phyloP scores from a whole-genome alignment of 78 protist genomes.

The Polysphondylium violaceum region DNA sequence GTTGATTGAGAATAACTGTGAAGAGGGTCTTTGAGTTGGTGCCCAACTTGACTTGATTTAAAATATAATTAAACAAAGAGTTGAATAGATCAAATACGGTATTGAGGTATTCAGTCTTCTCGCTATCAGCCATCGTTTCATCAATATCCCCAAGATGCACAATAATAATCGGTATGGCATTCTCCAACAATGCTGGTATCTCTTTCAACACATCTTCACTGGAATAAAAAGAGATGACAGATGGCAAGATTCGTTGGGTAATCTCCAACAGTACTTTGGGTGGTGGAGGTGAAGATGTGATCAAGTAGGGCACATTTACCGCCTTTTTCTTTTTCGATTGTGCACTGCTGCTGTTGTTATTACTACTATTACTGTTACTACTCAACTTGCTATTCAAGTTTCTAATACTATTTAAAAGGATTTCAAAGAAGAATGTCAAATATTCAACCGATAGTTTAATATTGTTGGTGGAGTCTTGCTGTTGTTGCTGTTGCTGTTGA shows the following conservation, averaged over 20 bases:
- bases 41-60: slow-evolving; percentile 23
- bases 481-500: not conserved
- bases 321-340: slow-evolving; percentile 34
- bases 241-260: not conserved
- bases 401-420: slow-evolving; percentile 3
- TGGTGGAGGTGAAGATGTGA: slow-evolving; percentile 53
- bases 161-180: slow-evolving; percentile 6
- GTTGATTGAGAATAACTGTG: not conserved
- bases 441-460: slow-evolving; percentile 15
- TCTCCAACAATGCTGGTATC: slow-evolving; percentile 22
- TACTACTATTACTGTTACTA: no score
- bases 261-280: not conserved
- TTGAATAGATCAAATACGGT: not conserved
- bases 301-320: slow-evolving; percentile 25
- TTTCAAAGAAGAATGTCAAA: slow-evolving; percentile 30
- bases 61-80: not conserved
- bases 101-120: not conserved
- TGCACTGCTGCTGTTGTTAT: not conserved
- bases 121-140: not conserved
- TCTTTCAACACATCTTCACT: slow-evolving; percentile 31
- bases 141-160: not conserved
- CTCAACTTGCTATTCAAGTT: not conserved
- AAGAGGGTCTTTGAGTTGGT: slow-evolving; percentile 26
- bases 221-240: not conserved
- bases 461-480: not conserved